phyloP scores from a whole-genome alignment of 495 filamentous ascomycete genomes.

The Penicillium maclennaniae region DNA sequence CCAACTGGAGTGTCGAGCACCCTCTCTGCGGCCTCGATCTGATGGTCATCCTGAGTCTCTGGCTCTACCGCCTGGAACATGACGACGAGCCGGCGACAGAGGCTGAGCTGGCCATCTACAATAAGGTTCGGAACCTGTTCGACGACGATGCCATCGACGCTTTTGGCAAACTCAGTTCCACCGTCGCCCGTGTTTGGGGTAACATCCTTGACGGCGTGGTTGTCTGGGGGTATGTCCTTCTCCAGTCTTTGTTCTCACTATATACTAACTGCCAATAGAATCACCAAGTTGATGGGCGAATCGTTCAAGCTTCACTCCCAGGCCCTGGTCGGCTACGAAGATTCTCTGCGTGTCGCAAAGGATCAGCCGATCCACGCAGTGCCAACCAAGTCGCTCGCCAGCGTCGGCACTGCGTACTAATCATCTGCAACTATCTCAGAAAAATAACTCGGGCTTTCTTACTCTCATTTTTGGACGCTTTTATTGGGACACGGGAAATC shows the following conservation, averaged over 20 bases:
- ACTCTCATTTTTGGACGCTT: conserved; percentile 32
- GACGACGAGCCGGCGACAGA: conserved; percentile 91
- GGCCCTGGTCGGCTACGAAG: conserved; percentile 89
- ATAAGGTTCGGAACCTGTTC: conserved; percentile 88
- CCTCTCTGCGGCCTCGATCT: conserved; percentile 94
- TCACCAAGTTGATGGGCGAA: conserved; percentile 96
- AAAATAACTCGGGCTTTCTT: conserved; percentile 16
- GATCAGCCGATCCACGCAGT: conserved; percentile 47
- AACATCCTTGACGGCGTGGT: conserved; percentile 98
- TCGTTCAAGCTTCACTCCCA: conserved; percentile 96
- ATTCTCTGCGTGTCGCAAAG: conserved; percentile 53
- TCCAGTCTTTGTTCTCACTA: conserved; percentile 2
- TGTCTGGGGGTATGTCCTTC: conserved; percentile 81
- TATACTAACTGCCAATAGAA: conserved; percentile 61
- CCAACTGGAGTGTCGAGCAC: conserved; percentile 99
- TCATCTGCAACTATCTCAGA: conserved; percentile 11
- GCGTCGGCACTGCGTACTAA: conserved; percentile 48
- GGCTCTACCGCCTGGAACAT: conserved; percentile 98
- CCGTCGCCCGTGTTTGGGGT: conserved; percentile 93
- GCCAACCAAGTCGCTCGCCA: conserved; percentile 44
- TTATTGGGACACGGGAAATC: conserved; percentile 36
- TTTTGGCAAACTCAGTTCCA: conserved; percentile 83
- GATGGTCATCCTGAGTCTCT: conserved; percentile 97
- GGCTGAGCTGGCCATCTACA: conserved; percentile 91
- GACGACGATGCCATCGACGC: conserved; percentile 81